phyloP scores from a whole-genome alignment of 202 grass and related monocot genomes.

The Dendrocalamus latiflorus region DNA sequence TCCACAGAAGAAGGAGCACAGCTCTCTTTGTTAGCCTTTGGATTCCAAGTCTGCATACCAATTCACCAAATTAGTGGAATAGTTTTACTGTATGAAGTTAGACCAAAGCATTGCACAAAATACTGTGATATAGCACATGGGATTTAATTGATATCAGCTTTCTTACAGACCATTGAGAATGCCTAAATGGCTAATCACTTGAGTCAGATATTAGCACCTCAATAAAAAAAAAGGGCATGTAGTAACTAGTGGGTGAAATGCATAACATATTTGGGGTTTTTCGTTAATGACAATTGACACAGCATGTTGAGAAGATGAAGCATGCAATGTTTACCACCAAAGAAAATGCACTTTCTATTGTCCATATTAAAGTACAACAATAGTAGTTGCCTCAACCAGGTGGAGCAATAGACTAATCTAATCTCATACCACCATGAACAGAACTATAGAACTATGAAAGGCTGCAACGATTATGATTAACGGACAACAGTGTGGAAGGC shows the following conservation, averaged over 20 bases:
- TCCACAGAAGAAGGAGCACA: constrained; percentile 59
- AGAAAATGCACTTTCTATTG: neutral
- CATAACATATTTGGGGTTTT: neutral
- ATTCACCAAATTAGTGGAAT: constrained; percentile 20
- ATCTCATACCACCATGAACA: neutral
- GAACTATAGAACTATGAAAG: constrained; percentile 4
- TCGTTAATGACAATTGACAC: neutral
- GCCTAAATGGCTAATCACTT: neutral
- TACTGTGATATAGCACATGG: neutral
- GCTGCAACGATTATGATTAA: neutral
- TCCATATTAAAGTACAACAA: neutral
- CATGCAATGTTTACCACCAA: neutral
- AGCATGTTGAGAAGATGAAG: neutral
- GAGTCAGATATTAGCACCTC: neutral
- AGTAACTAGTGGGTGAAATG: neutral
- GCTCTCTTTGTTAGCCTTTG: constrained; percentile 44
- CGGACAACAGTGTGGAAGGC: neutral
- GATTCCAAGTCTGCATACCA: constrained; percentile 62
- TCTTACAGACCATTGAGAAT: neutral
- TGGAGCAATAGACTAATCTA: neutral
- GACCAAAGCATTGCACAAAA: constrained; percentile 1
- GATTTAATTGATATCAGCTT: neutral
- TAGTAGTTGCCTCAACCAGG: neutral
- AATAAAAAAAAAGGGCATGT: neutral
- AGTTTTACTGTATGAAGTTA: neutral